Conservation (phyloP, 208 protist species). For the Leishmania major region DNA sequence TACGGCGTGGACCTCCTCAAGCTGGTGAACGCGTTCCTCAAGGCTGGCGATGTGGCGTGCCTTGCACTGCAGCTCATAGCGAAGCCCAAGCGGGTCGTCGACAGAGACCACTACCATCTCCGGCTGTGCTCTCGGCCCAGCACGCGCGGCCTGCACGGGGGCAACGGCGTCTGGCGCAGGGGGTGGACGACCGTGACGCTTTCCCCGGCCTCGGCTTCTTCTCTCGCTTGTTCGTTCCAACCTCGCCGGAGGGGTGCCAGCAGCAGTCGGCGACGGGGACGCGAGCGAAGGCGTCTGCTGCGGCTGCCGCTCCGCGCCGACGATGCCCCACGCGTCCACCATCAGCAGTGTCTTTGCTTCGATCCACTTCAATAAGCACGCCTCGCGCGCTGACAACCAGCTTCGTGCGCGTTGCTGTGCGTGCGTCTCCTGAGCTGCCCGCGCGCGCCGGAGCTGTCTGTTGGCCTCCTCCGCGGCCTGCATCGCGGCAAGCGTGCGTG, state of each 20-base stretch:
- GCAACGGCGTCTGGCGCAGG: background rate
- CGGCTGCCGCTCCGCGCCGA: background rate
- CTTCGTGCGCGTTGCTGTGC: background rate
- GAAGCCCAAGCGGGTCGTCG: conserved; percentile 37
- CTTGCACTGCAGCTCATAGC: conserved; percentile 44
- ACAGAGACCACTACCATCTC: conserved; percentile 29
- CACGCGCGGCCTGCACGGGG: background rate
- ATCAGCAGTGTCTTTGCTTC: conserved; percentile 5
- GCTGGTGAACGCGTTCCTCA: conserved; percentile 42
- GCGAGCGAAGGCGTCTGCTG: background rate
- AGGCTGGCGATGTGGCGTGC: conserved; percentile 34
- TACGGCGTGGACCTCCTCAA: conserved; percentile 18
- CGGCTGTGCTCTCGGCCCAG: background rate
- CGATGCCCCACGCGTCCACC: background rate
- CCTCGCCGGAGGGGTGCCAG: background rate
- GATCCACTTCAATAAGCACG: conserved; percentile 13
- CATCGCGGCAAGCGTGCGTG: conserved; percentile 6
- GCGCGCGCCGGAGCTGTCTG: background rate
- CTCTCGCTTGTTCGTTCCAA: background rate
- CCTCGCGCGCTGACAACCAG: conserved; percentile 20
- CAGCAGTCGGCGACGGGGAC: background rate
- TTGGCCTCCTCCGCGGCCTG: conserved; percentile 10
- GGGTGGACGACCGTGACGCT: background rate
- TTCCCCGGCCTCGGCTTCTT: background rate
- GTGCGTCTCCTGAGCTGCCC: background rate